Evolutionary conservation across 208 protist species (phyloP), one percentile per base, ranked within the genome.

Genomic region (Plasmodiophora brassicae): DNA sequence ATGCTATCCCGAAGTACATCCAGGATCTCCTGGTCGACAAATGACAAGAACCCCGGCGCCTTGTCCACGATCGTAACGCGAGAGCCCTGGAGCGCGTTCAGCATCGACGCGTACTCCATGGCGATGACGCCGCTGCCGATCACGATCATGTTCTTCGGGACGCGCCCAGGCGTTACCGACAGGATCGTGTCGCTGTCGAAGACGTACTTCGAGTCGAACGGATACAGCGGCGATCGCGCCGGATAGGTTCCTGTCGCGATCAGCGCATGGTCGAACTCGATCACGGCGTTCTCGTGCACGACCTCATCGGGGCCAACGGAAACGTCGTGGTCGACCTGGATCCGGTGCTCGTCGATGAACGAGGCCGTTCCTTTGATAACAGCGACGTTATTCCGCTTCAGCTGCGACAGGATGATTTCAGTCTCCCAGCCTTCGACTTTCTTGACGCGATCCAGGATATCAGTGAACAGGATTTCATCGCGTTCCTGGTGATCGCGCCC

Each of bases 361-460:
- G 65, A 78, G 14, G 65, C 65, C 14, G n/a, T 5, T 14, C 65
- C 65, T 32, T 38, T n/a, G 14, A 32, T 78, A 8, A 78, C n/a
- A 8, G 65, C 41, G 14, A 78, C 65, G 65, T 78, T 5, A 78
- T 78, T 78, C 5, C 65, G 65, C 65, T 78, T n/a, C 65, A 78
- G n/a, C 65, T 78, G 65, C 14, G 5, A 38, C 14, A 78, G 10
- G 65, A 78, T 78, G n/a, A 78, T 32, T 78, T 78, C 65, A 8
- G 65, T 78, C n/a, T 78, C 65, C 65, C 65, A 78, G 32, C 65
- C 65, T 78, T 78, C 65, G 41, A 78, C 65, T 38, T 78, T 78
- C n/a, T 78, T 78, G 32, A 78, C 65, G 20, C 65, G 65, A 5
- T 78, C 65, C 65, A 78, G 32, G 41, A 78, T 78, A 78, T 78